Percentiles rank a stretch among this genome's conserved stretches.
Conservation (phyloP, 257 asterid species). For the Solanum infundibuliforme region DNA sequence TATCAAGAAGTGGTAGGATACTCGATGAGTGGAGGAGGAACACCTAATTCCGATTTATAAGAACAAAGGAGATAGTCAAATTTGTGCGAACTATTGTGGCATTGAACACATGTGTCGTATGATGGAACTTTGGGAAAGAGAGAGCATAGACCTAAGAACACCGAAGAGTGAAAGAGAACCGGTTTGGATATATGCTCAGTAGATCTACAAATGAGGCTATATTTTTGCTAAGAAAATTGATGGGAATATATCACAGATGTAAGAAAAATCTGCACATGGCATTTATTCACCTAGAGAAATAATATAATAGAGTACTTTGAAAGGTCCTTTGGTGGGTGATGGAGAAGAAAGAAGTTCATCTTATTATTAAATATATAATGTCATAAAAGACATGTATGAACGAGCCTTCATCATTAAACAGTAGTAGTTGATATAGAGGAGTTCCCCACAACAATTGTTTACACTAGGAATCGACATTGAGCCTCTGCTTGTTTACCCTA, state of each 20-base stretch:
- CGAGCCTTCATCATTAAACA: background rate
- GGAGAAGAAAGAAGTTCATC: background rate
- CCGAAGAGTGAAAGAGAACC: background rate
- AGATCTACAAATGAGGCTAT: background rate
- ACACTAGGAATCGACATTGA: background rate
- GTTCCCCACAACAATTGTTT: background rate
- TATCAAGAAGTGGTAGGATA: background rate
- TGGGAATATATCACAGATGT: background rate
- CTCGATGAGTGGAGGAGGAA: background rate
- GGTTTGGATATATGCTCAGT: background rate
- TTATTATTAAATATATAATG: background rate
- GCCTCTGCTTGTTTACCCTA: background rate
- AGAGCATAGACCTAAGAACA: background rate
- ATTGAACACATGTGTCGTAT: background rate
- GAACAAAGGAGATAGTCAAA: background rate
- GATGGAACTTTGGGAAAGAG: background rate
- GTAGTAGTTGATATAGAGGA: background rate
- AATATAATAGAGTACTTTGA: background rate
- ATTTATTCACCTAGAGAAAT: background rate
- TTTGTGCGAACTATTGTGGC: background rate
- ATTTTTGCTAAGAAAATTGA: background rate
- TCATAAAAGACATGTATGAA: background rate
- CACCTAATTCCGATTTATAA: background rate
- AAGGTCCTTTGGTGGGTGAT: background rate
- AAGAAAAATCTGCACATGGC: background rate